Base-by-base conservation (phyloP, 2,329 filamentous ascomycete species). In the Aspergillus versicolor region DNA sequence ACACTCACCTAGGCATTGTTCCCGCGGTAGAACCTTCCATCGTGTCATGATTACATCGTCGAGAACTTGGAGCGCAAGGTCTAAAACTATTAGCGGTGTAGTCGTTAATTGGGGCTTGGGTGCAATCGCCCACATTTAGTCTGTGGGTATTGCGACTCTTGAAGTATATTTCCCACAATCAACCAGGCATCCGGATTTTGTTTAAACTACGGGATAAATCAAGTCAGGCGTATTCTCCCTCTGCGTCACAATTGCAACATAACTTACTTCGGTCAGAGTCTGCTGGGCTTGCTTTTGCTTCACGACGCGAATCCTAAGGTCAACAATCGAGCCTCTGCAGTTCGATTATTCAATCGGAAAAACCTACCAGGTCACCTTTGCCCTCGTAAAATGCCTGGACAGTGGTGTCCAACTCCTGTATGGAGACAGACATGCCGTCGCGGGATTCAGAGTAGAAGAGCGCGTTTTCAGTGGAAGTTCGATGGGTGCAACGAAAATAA, bases 101-200 rank as follows among this genome's bases (percentile, higher is more conserved):
- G 56, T 41, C 19, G 42, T 21, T 21, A 37, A 19, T 49, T 46
- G 50, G 30, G 24, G 30, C 19, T 8, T 42, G 37, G 24, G 55
- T 48, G 19, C 48, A 38, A 66, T 81, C 88, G 27, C 27, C 71
- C 80, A 92, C 91, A 99, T 82, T 99, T 99, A 61, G 94, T 99
- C 78, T 97, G 92, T 54, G 91, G 87, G 74, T 97, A 96, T 74
- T 88, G 88, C 63, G 94, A 90, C 75, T 96, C 90, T 77, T 93
- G 89, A 61, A 99, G 85, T 70, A 99, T 96, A 79, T 96, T 92
- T 75, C 97, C 94, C 69, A 97, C 94, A 74, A 97, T 86, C 65
- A 97, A 85, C 94, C 94, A 99, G 59, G 94, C 89, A 80, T 99
- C 94, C 57, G 93, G 92, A 71, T 97, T 96, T 81, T 97, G 94